phyloP scores from a whole-genome alignment of 495 filamentous ascomycete genomes.

The Podospora fimiseda region DNA sequence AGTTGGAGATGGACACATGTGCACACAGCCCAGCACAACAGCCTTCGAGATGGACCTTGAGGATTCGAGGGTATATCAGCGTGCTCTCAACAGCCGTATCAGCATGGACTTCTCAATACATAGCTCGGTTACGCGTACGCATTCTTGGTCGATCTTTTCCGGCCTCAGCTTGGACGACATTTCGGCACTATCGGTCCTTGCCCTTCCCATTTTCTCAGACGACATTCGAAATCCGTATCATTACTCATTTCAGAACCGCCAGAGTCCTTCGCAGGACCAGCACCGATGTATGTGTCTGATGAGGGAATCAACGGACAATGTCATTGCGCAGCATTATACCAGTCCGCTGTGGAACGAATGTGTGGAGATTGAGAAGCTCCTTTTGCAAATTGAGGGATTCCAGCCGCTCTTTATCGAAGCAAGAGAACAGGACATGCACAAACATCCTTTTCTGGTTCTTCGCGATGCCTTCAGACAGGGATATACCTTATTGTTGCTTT shows the following conservation, averaged over 20 bases:
- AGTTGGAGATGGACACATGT: neutral
- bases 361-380: neutral
- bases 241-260: conserved; percentile 13
- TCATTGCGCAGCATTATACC: no score
- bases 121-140: conserved; percentile 11
- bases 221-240: conserved; percentile 19
- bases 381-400: neutral
- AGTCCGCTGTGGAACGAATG: neutral
- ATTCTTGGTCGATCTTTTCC: conserved; percentile 17
- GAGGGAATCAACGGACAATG: no score
- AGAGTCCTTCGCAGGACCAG: neutral
- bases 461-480: neutral
- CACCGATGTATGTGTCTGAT: no score
- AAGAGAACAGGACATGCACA: neutral
- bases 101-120: conserved; percentile 22
- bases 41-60: conserved; percentile 19
- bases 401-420: neutral
- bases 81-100: conserved; percentile 3
- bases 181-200: conserved; percentile 17
- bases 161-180: conserved; percentile 15
- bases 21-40: neutral
- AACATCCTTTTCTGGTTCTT: neutral
- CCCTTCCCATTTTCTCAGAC: conserved; percentile 12
- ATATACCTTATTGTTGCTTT: neutral
- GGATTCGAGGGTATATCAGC: conserved; percentile 18